These are phyloP conservation scores for Pyronema domesticum DNA, from an alignment of 495 filamentous ascomycete species.

Conservation along the genomic window DNA sequence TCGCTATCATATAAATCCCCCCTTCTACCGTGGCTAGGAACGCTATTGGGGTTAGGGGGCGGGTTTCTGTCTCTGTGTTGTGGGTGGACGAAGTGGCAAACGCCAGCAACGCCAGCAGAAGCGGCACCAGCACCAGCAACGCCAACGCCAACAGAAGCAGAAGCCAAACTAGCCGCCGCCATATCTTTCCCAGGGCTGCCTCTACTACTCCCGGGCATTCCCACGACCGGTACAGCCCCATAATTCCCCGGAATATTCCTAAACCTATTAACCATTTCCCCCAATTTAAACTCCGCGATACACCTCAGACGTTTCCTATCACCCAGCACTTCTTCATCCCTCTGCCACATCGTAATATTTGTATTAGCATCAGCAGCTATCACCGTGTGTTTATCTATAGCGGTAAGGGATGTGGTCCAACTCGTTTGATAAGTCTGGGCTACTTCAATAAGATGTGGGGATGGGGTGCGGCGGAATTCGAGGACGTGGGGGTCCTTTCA, in stretches of 20 bases:
- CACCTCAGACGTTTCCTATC: constrained; percentile 54
- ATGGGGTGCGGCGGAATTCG: constrained; percentile 41
- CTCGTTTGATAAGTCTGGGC: constrained; percentile 62
- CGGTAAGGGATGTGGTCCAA: constrained; percentile 64
- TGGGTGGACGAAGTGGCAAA: no score
- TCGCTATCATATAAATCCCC: constrained; percentile 72
- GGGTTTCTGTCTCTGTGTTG: neutral
- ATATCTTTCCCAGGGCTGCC: no score
- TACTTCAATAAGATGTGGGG: constrained; percentile 51
- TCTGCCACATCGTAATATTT: constrained; percentile 62
- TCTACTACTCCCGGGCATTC: no score
- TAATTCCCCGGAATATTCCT: constrained; percentile 23
- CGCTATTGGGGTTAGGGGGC: constrained; percentile 41
- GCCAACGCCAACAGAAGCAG: neutral
- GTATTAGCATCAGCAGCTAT: constrained; percentile 71
- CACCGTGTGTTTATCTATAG: constrained; percentile 53
- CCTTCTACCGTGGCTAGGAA: constrained; percentile 89
- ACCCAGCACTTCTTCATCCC: constrained; percentile 39
- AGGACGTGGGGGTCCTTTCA: constrained; percentile 75
- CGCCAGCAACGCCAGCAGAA: no score
- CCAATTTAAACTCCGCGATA: constrained; percentile 63
- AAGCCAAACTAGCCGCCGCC: neutral
- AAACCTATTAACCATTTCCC: constrained; percentile 86
- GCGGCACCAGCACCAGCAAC: neutral
- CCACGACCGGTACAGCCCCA: no score